Conservation (phyloP, 2,329 filamentous ascomycete species). For the Microcyclospora pomicola region DNA sequence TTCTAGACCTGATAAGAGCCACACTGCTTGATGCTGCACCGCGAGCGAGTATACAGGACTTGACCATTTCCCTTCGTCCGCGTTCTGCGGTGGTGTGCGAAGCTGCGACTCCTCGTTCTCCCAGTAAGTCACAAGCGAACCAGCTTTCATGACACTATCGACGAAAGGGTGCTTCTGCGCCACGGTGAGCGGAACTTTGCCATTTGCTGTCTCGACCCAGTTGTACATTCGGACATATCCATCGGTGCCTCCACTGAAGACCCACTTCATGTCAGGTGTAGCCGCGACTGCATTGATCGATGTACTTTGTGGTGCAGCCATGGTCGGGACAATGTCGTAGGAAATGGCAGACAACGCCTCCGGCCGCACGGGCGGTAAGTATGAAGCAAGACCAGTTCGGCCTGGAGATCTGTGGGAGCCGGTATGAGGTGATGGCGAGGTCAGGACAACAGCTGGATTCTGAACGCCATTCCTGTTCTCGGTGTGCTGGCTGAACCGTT, state of each 20-base stretch:
- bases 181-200: slow-evolving; percentile 83
- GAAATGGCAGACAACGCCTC: slow-evolving; percentile 66
- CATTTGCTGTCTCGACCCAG: slow-evolving; percentile 86
- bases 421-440: slow-evolving; percentile 32
- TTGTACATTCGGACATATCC: slow-evolving; percentile 97
- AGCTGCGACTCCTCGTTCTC: slow-evolving; percentile 70
- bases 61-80: slow-evolving; percentile 37
- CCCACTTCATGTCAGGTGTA: slow-evolving; percentile 88
- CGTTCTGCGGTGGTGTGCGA: slow-evolving; percentile 20
- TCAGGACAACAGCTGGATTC: slow-evolving; percentile 36
- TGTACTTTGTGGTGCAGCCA: slow-evolving; percentile 88
- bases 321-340: slow-evolving; percentile 94
- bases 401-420: slow-evolving; percentile 19
- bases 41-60: slow-evolving; percentile 92
- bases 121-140: slow-evolving; percentile 92
- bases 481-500: slow-evolving; percentile 17
- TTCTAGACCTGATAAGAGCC: slow-evolving; percentile 81
- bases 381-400: slow-evolving; percentile 12
- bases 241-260: slow-evolving; percentile 86
- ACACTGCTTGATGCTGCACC: slow-evolving; percentile 76
- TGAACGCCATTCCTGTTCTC: slow-evolving; percentile 4
- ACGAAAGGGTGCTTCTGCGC: slow-evolving; percentile 95
- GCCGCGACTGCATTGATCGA: slow-evolving; percentile 87
- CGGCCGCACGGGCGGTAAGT: slow-evolving; percentile 41
- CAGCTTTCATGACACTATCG: slow-evolving; percentile 90